These are phyloP conservation scores for Musa itinerans DNA, from an alignment of 176 grass and related monocot genomes.

Conservation along the genomic window DNA sequence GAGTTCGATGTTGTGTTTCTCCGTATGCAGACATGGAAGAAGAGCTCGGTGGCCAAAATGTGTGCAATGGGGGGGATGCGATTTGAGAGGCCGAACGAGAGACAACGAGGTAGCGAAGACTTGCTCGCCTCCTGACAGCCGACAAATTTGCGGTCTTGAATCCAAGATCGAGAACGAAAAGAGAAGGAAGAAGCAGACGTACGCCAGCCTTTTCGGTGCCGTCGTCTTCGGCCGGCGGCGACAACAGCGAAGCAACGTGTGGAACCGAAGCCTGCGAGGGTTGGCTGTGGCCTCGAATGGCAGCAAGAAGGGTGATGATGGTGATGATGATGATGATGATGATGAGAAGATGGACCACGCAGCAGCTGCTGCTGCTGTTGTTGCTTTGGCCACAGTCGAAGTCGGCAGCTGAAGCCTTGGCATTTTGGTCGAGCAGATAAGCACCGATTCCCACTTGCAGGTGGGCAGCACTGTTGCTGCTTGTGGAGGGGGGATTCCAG, in stretches of 20 bases:
- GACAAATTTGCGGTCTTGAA: slow-evolving; percentile 1
- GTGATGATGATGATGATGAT: neutral
- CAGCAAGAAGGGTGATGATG: neutral
- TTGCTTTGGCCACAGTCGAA: too few relatives aligned
- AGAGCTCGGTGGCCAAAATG: too few relatives aligned
- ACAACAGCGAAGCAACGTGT: neutral
- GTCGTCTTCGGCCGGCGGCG: neutral
- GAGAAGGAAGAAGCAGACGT: too few relatives aligned
- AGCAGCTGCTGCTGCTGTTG: too few relatives aligned
- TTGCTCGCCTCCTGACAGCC: neutral
- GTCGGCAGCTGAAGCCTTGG: too few relatives aligned
- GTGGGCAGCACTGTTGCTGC: neutral
- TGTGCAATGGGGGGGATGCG: too few relatives aligned
- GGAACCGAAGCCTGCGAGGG: neutral
- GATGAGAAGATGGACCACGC: neutral
- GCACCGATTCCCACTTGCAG: neutral
- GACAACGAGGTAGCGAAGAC: too few relatives aligned
- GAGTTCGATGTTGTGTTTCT: too few relatives aligned
- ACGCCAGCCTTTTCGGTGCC: neutral
- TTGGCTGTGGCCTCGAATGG: neutral
- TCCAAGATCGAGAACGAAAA: neutral
- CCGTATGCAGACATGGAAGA: too few relatives aligned
- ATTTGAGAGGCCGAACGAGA: too few relatives aligned
- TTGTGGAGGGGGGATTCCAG: neutral
- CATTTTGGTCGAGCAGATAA: too few relatives aligned